Base-by-base conservation (phyloP, 805 yeast genomes). In the Yamadazyma laniorum region DNA sequence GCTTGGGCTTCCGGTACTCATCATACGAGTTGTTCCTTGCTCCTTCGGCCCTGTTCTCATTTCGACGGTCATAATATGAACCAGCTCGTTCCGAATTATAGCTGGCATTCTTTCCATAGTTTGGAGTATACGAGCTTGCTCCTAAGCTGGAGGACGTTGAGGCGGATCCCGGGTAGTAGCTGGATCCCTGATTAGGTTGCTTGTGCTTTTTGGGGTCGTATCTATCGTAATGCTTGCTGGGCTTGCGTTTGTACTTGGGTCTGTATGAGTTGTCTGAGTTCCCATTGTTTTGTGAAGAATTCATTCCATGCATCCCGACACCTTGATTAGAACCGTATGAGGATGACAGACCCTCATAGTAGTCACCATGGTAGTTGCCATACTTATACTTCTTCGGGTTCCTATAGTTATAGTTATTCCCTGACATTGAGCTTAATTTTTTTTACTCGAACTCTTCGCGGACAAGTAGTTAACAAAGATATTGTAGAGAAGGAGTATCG, bases 231-330 rank as follows among this genome's bases (percentile, higher is more conserved):
- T 18, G 32, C 23, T 37, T 30, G 13, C 16, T 21, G 17, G 31
- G 37, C 23, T 39, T 39, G 13, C 43, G 29, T 21, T 44, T 44
- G 29, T 23, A 35, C 25, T 41, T 38, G 3, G 48, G 44, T n/a
- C 32, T 28, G 21, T 35, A 44, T 9, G 21, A 23, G 12, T 22
- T 21, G 26, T 26, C 31, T 11, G 32, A 7, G 37, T 18, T 25
- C 13, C 26, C 13, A 27, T 15, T 27, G 32, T 18, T 15, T 15
- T 18, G 12, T 6, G 9, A 7, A 21, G 23, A 21, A 21, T 21
- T 21, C 23, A 21, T 21, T 21, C 23, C 23, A 21, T 21, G 23
- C 23, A 21, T 6, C 23, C 23, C 23, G 9, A 9, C 6, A 9
- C 9, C 29, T 26, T 26, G 29, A 26, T 26, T 26, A 29, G 6